Evolutionary conservation across 116 monocot genomes (phyloP).

Genomic region (Zostera marina): DNA sequence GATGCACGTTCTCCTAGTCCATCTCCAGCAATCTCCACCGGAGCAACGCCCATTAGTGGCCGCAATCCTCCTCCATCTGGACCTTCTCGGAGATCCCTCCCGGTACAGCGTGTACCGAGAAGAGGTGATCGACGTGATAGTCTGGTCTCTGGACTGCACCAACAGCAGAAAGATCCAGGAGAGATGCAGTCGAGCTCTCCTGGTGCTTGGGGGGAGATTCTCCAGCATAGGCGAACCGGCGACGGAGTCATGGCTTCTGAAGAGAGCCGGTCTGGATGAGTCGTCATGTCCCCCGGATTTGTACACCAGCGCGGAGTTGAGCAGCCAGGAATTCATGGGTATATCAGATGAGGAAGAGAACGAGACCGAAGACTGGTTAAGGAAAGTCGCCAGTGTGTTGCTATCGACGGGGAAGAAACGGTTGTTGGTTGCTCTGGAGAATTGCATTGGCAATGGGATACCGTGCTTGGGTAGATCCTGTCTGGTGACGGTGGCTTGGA

Average conservation of each 20-base stretch:
- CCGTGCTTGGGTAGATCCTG: conserved; percentile 55
- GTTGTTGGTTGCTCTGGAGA: conserved; percentile 42
- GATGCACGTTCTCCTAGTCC: conserved; percentile 78
- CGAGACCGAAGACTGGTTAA: conserved; percentile 34
- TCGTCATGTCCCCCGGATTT: conserved; percentile 22
- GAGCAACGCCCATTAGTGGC: conserved; percentile 76
- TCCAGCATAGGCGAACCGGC: conserved; percentile 34
- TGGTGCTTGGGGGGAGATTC: conserved; percentile 56
- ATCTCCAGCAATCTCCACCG: conserved; percentile 75
- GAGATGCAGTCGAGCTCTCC: conserved; percentile 43
- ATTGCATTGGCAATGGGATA: conserved; percentile 48
- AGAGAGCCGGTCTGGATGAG: conserved; percentile 56
- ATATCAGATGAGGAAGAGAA: conserved; percentile 64
- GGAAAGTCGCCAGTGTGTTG: conserved; percentile 28
- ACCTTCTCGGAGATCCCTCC: conserved; percentile 63
- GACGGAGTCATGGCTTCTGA: conserved; percentile 57
- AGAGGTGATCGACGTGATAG: conserved; percentile 56
- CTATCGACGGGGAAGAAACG: conserved; percentile 40
- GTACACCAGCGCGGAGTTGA: conserved; percentile 25
- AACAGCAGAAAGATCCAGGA: conserved; percentile 54
- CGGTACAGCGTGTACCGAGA: conserved; percentile 58
- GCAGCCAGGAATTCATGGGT: conserved; percentile 17
- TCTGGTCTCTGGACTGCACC: conserved; percentile 40
- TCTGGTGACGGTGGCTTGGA: conserved; percentile 67
- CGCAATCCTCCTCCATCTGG: conserved; percentile 49